Percentiles rank a stretch among this genome's conserved stretches.
phyloP scores from a whole-genome alignment of 345 rosid species.

The Garcia nutans region DNA sequence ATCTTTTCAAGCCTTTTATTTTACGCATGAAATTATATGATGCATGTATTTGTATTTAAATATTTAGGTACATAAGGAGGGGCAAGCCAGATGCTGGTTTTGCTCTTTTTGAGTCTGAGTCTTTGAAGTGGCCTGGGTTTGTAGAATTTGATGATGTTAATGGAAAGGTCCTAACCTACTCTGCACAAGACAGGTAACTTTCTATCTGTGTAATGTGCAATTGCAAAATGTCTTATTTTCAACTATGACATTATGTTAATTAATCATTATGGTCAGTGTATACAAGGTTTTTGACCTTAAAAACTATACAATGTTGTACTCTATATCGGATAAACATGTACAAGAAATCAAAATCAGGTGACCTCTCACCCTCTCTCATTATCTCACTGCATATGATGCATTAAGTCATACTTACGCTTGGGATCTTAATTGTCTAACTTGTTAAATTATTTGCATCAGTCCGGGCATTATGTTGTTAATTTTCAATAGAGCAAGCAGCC shows the following conservation, averaged over 20 bases:
- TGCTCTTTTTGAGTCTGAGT: constrained; percentile 91
- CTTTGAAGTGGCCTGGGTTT: constrained; percentile 99
- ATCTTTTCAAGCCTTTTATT: neutral
- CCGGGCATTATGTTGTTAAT: constrained; percentile 98
- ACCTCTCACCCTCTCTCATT: constrained; percentile 19
- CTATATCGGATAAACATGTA: constrained; percentile 80
- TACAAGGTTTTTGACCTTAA: constrained; percentile 96
- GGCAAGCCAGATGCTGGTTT: constrained; percentile 95
- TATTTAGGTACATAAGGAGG: constrained; percentile 75
- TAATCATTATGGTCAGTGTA: constrained; percentile 46
- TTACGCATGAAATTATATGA: too few relatives aligned
- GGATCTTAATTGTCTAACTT: constrained; percentile 6
- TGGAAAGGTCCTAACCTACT: constrained; percentile 92
- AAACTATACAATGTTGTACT: constrained; percentile 88
- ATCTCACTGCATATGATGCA: too few relatives aligned
- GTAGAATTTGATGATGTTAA: constrained; percentile 99
- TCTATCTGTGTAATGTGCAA: constrained; percentile 6
- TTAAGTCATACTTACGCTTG: too few relatives aligned
- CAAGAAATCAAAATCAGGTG: constrained; percentile 98
- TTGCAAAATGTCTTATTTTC: constrained; percentile 16
- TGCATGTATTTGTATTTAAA: constrained; percentile 12
- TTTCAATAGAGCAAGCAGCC: constrained; percentile 70
- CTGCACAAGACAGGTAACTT: constrained; percentile 83
- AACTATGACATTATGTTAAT: constrained; percentile 17
- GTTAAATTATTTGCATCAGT: constrained; percentile 40